Percentiles rank a stretch among this genome's conserved stretches.
phyloP scores from a whole-genome alignment of 1,284 basidiomycete genomes.

The Trichosporon ovoides region DNA sequence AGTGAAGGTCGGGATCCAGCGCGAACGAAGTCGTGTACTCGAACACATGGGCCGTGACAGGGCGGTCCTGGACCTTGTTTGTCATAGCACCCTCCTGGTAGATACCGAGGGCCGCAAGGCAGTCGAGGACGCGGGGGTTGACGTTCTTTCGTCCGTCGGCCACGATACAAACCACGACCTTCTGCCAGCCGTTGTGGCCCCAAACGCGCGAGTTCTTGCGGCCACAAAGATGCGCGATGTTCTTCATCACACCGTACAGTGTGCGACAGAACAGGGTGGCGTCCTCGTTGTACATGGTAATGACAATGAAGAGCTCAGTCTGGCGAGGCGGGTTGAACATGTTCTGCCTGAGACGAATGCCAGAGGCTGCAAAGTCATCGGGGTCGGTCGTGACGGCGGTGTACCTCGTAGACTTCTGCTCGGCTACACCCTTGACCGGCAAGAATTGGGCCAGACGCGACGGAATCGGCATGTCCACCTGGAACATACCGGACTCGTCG shows the following conservation, averaged over 20 bases:
- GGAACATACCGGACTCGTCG: constrained; percentile 69
- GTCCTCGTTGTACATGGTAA: constrained; percentile 97
- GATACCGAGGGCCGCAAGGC: constrained; percentile 56
- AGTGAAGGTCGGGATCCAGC: constrained; percentile 80
- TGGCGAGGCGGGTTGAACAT: constrained; percentile 60
- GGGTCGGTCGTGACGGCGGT: constrained; percentile 90
- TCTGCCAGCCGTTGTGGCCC: constrained; percentile 96
- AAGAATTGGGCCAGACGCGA: constrained; percentile 67
- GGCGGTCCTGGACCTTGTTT: constrained; percentile 77
- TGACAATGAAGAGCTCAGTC: constrained; percentile 89
- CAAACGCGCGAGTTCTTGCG: constrained; percentile 91
- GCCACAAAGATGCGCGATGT: constrained; percentile 82
- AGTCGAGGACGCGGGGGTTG: constrained; percentile 89
- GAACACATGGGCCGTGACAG: constrained; percentile 89
- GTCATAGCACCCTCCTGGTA: constrained; percentile 72
- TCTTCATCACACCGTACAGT: constrained; percentile 90
- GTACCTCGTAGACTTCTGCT: constrained; percentile 73
- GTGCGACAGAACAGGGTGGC: constrained; percentile 91
- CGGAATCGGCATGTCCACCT: constrained; percentile 77
- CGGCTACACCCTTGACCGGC: constrained; percentile 70
- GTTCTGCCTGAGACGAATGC: constrained; percentile 81
- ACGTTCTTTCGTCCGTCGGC: constrained; percentile 89
- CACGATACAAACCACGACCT: constrained; percentile 93
- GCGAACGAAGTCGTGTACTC: constrained; percentile 86
- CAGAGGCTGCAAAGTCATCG: constrained; percentile 78